Evolutionary conservation across 305 asterid genomes (phyloP).

Genomic region (Fraxinus albicans): DNA sequence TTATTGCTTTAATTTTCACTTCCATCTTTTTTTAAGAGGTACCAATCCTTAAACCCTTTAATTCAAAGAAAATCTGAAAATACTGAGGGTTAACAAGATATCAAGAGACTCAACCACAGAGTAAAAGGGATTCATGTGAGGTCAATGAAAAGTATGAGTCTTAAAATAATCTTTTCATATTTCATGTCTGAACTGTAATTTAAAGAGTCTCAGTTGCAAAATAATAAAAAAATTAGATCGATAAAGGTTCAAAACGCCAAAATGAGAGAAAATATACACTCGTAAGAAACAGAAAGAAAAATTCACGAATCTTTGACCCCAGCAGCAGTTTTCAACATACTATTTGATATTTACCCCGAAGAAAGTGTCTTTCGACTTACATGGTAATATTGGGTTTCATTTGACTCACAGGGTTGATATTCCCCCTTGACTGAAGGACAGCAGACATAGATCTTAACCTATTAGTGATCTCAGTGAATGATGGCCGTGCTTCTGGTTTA

Average conservation of each 20-base stretch:
- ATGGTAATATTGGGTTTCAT: constrained; percentile 32
- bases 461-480: constrained; percentile 61
- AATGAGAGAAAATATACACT: constrained; percentile 7
- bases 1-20: background rate
- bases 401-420: constrained; percentile 24
- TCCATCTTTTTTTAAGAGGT: background rate
- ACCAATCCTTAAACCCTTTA: background rate
- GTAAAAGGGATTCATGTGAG: background rate
- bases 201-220: constrained; percentile 14
- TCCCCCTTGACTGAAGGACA: constrained; percentile 39
- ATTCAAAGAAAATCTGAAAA: background rate
- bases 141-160: background rate
- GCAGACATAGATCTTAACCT: constrained; percentile 57
- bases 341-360: constrained; percentile 17
- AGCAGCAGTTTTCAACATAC: constrained; percentile 17
- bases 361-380: constrained; percentile 25
- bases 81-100: background rate
- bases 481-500: constrained; percentile 56
- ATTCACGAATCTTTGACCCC: constrained; percentile 34
- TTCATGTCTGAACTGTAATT: background rate
- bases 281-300: constrained; percentile 20
- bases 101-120: background rate
- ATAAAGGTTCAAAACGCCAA: constrained; percentile 3
- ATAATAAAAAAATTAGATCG: constrained; percentile 18
- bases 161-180: background rate